Conservation (phyloP, 2,329 filamentous ascomycete species). For the Sporothrix pallida region DNA sequence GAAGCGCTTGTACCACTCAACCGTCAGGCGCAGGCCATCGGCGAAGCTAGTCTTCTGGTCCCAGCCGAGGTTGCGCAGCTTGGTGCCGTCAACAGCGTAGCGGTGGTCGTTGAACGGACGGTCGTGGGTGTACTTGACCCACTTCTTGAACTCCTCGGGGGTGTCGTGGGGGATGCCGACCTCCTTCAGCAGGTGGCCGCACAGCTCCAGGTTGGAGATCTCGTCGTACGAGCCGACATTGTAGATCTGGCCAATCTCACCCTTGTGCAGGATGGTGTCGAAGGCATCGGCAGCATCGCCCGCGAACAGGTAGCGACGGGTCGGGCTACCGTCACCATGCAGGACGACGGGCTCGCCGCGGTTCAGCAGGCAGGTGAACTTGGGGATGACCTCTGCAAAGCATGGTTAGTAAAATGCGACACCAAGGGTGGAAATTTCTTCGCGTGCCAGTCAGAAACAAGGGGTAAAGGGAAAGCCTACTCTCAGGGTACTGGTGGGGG, state of each 20-base stretch:
- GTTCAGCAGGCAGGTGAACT: conserved; percentile 76
- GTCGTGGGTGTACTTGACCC: conserved; percentile 77
- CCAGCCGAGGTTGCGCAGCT: conserved; percentile 72
- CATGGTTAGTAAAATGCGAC: conserved; percentile 11
- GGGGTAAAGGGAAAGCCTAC: conserved; percentile 51
- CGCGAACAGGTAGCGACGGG: conserved; percentile 77
- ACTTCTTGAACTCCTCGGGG: conserved; percentile 62
- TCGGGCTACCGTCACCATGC: conserved; percentile 77
- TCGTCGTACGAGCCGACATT: conserved; percentile 82
- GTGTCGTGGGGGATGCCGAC: conserved; percentile 62
- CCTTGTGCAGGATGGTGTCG: conserved; percentile 82
- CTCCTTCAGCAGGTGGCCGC: conserved; percentile 66
- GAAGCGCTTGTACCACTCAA: conserved; percentile 72
- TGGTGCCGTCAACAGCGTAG: conserved; percentile 73
- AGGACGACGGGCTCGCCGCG: conserved; percentile 70
- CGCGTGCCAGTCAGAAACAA: conserved; percentile 7
- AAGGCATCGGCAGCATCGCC: conserved; percentile 81
- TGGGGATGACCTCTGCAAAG: conserved; percentile 76
- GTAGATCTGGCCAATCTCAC: conserved; percentile 75
- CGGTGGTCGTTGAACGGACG: conserved; percentile 78
- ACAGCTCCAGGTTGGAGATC: conserved; percentile 74
- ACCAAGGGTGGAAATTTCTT: not conserved
- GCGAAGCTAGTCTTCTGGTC: conserved; percentile 68
- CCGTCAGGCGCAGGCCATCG: conserved; percentile 67
- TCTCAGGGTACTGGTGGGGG: conserved; percentile 82